These are phyloP conservation scores for Populus simonii DNA, from an alignment of 345 rosid species.

Conservation along the genomic window DNA sequence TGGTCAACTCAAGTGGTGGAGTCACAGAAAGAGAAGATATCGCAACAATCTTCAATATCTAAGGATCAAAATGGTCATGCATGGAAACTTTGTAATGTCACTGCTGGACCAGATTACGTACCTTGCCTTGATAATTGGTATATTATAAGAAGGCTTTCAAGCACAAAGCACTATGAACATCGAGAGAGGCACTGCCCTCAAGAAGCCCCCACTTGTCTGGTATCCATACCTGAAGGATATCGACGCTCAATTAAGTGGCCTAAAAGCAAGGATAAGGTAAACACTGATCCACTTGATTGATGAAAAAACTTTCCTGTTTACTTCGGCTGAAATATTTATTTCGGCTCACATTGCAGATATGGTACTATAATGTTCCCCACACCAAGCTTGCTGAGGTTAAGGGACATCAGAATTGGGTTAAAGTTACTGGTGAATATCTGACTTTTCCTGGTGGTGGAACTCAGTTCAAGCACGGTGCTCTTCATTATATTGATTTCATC, in stretches of 20 bases:
- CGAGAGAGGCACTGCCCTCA: conserved; percentile 97
- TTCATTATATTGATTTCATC: neutral
- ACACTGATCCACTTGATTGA: neutral
- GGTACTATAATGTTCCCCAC: conserved; percentile 92
- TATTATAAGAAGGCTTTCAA: conserved; percentile 66
- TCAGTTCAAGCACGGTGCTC: conserved; percentile 1
- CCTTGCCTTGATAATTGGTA: conserved; percentile 93
- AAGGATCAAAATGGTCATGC: conserved; percentile 36
- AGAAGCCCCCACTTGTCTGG: conserved; percentile 82
- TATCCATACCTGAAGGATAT: conserved; percentile 84
- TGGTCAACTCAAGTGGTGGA: conserved; percentile 88
- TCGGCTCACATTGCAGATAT: conserved; percentile 53
- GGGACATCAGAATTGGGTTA: conserved; percentile 99
- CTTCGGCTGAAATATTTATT: conserved; percentile 11
- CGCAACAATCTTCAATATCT: conserved; percentile 42
- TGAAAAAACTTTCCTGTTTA: conserved; percentile 3
- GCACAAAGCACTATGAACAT: conserved; percentile 91
- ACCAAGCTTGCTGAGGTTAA: conserved; percentile 81
- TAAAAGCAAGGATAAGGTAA: conserved; percentile 89
- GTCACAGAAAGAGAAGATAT: conserved; percentile 79
- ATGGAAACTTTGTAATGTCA: conserved; percentile 87
- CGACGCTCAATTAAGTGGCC: conserved; percentile 83
- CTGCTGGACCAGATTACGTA: conserved; percentile 86
- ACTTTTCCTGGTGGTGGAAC: conserved; percentile 69
- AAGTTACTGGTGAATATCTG: conserved; percentile 75